Conservation (phyloP, 2,329 filamentous ascomycete genomes). For the Colletotrichum melonis region DNA sequence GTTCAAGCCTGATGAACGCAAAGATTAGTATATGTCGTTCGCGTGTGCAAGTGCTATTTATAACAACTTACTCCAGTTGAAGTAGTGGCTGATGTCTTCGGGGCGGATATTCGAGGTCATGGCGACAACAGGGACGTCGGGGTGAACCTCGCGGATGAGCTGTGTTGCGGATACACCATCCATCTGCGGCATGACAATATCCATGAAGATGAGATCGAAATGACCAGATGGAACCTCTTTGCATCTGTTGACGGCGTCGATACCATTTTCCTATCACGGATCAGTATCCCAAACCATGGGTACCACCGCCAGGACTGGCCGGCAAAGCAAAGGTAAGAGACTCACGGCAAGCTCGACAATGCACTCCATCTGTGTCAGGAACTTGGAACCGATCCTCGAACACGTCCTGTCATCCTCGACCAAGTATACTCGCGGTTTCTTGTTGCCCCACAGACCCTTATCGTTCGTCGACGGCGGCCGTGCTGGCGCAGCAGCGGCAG, state of each 20-base stretch:
- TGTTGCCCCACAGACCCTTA: slow-evolving; percentile 66
- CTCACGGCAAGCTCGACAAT: slow-evolving; percentile 75
- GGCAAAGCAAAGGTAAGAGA: slow-evolving; percentile 34
- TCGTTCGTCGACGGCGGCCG: slow-evolving; percentile 43
- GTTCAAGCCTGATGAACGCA: slow-evolving; percentile 81
- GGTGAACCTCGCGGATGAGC: slow-evolving; percentile 88
- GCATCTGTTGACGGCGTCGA: slow-evolving; percentile 92
- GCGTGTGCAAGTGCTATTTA: neutral
- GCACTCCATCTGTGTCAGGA: slow-evolving; percentile 73
- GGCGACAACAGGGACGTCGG: slow-evolving; percentile 88
- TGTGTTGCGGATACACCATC: slow-evolving; percentile 96
- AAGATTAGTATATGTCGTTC: slow-evolving; percentile 21
- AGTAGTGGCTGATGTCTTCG: slow-evolving; percentile 97
- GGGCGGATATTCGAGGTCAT: slow-evolving; percentile 99
- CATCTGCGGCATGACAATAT: slow-evolving; percentile 96
- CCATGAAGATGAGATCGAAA: slow-evolving; percentile 83
- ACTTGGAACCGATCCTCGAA: slow-evolving; percentile 75
- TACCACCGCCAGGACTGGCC: neutral
- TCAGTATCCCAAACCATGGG: slow-evolving; percentile 1
- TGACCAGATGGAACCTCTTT: slow-evolving; percentile 58
- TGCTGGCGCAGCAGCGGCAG: slow-evolving; percentile 38
- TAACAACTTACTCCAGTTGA: slow-evolving; percentile 60
- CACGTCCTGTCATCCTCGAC: slow-evolving; percentile 85
- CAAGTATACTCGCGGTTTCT: slow-evolving; percentile 83
- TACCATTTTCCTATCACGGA: slow-evolving; percentile 70